Evolutionary conservation across 768 basidiomycete species (phyloP).

Genomic region (Sarcodon aspratus): DNA sequence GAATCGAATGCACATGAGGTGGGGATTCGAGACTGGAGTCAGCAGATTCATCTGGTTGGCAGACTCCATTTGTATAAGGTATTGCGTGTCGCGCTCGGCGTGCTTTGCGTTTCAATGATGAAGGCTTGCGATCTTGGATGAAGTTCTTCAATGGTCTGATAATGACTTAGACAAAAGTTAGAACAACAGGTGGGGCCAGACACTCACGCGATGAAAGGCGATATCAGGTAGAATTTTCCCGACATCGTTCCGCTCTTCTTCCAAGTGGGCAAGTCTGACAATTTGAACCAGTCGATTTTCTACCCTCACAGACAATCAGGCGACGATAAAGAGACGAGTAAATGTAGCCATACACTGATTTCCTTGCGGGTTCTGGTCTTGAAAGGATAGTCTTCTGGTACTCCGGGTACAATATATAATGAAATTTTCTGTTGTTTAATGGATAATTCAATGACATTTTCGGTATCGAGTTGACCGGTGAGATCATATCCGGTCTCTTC

Average conservation of each 20-base stretch:
- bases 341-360: conserved; percentile 66
- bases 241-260: conserved; percentile 56
- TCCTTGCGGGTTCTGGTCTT: conserved; percentile 94
- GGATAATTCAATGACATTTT: conserved; percentile 71
- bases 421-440: conserved; percentile 89
- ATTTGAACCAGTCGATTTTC: conserved; percentile 95
- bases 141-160: conserved; percentile 53
- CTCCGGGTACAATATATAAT: conserved; percentile 79
- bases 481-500: conserved; percentile 97
- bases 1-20: conserved; percentile 16
- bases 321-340: conserved; percentile 5
- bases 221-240: conserved; percentile 89
- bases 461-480: conserved; percentile 47
- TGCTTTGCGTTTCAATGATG: conserved; percentile 28
- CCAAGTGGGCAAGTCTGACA: conserved; percentile 90
- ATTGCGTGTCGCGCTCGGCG: conserved; percentile 13
- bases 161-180: background rate
- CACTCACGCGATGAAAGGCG: conserved; percentile 81
- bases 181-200: background rate
- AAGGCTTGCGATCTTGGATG: conserved; percentile 53
- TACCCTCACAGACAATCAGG: conserved; percentile 20
- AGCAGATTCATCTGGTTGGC: conserved; percentile 15
- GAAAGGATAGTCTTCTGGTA: conserved; percentile 83
- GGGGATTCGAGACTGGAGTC: conserved; percentile 10
- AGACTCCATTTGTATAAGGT: conserved; percentile 8